These are phyloP conservation scores for Gossypium sturtianum DNA, from an alignment of 345 rosid species.

Conservation along the genomic window DNA sequence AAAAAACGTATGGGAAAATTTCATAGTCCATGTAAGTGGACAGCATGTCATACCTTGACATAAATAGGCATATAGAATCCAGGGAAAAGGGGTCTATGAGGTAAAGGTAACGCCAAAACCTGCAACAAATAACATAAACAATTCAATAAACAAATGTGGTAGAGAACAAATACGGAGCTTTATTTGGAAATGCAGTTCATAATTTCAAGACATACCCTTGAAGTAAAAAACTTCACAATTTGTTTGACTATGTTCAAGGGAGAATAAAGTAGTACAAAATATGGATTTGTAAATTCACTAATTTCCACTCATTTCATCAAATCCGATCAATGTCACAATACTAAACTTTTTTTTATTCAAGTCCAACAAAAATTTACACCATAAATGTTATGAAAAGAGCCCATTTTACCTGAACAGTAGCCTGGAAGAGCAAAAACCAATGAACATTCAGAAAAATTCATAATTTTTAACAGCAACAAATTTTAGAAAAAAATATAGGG, in stretches of 20 bases:
- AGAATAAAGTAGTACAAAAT: neutral
- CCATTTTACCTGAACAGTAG: neutral
- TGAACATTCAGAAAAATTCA: neutral
- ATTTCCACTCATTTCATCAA: neutral
- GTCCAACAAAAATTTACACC: neutral
- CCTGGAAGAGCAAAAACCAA: neutral
- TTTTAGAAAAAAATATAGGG: neutral
- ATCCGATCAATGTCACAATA: neutral
- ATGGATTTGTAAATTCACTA: neutral
- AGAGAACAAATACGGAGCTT: neutral
- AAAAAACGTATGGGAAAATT: neutral
- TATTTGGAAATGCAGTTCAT: neutral
- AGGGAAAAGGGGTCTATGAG: slow-evolving; percentile 89
- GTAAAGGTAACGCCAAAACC: slow-evolving; percentile 90
- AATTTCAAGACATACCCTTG: neutral
- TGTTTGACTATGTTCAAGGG: neutral
- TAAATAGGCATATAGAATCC: slow-evolving; percentile 99
- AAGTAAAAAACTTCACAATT: neutral
- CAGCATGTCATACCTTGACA: slow-evolving; percentile 64
- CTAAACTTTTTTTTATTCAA: neutral
- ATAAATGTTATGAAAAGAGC: neutral
- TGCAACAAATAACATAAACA: slow-evolving; percentile 28
- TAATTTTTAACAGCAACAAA: neutral
- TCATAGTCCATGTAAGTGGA: neutral
- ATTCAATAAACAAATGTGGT: neutral